Evolutionary conservation across 805 yeast genomes (phyloP), one percentile per base, ranked within the genome.

Genomic region (Candida loeiensis): DNA sequence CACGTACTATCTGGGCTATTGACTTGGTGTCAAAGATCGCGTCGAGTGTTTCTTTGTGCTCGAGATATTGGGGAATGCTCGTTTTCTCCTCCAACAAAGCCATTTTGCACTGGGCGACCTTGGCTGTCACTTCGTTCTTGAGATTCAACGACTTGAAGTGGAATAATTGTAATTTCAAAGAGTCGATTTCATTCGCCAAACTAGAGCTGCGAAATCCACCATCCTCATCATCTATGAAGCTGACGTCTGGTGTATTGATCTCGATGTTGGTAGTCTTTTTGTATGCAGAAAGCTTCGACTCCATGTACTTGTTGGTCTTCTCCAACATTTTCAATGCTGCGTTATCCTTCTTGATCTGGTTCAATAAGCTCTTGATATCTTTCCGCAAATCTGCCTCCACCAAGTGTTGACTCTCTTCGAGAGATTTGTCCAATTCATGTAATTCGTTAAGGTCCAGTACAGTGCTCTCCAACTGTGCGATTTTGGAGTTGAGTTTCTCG

Each of bases 381-480:
- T 49, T 40, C 11, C 62, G 59, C 11, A 79, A 56, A 18, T 47
- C 41, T 13, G 40, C 31, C 18, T 34, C 44, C 37, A 53, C 55
- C 41, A 53, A 15, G 16, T 31, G 21, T 29, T 46, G 56, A 45
- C 43, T 33, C 36, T 48, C 39, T 26, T 39, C 36, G 8, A 80
- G 56, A 34, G 74, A 76, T 30, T 59, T 64, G 40, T 79, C 78
- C 11, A 80, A 51, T 21, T 65, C 69, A 40, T 72, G 73, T 22
- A 80, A 47, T 41, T 76, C 79, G 29, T 71, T 74, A 16, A 76
- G 53, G 16, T 76, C 80, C 1, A 58, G 51, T 0, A 80, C 51
- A 2, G 73, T 65, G 3, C 45, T 43, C 18, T 61, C 56, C n/a
- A 77, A 50, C 2, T 44, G 41, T 0, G 43, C 35, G 3, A 77